A percentile compares a stretch with the other conserved stretches of the same genome.
phyloP scores from a whole-genome alignment of 2,329 filamentous ascomycete genomes.

The Cryphonectria nitschkei region DNA sequence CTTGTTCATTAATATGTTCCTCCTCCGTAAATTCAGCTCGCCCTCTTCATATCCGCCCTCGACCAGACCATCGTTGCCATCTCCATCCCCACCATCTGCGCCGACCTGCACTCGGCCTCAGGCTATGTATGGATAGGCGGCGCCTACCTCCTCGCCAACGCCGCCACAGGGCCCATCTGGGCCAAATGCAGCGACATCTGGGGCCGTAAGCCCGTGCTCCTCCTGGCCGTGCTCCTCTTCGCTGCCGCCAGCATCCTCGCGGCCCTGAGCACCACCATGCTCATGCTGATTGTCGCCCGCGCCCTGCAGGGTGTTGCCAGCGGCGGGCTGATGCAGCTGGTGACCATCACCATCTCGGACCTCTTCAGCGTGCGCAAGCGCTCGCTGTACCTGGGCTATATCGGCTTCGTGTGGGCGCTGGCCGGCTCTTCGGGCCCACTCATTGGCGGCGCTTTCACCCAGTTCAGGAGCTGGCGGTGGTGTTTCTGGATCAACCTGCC shows the following conservation, averaged over 20 bases:
- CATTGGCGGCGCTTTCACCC: constrained; percentile 33
- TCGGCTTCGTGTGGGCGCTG: constrained; percentile 56
- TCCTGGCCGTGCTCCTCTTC: constrained; percentile 41
- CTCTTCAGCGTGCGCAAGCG: constrained; percentile 41
- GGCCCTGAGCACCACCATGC: constrained; percentile 39
- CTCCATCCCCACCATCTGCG: constrained; percentile 52
- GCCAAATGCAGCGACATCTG: constrained; percentile 50
- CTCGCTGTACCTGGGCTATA: constrained; percentile 31
- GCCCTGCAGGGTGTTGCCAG: constrained; percentile 42
- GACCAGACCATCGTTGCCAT: constrained; percentile 51
- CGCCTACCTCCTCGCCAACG: constrained; percentile 65
- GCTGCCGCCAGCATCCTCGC: constrained; percentile 43
- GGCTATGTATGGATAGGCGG: constrained; percentile 70
- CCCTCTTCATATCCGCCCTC: constrained; percentile 34
- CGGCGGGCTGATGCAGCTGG: constrained; percentile 42
- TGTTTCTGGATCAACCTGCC: constrained; percentile 36
- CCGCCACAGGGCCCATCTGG: constrained; percentile 63
- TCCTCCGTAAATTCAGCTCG: neutral
- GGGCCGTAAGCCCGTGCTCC: constrained; percentile 45
- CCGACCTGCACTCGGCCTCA: constrained; percentile 52
- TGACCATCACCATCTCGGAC: constrained; percentile 43
- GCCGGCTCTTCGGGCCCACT: constrained; percentile 33
- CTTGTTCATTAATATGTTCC: too few species aligned
- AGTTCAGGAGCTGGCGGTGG: constrained; percentile 34
- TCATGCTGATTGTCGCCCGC: constrained; percentile 42